Conservation (phyloP, 805 yeast species). For the Saturnispora kantuleensis region DNA sequence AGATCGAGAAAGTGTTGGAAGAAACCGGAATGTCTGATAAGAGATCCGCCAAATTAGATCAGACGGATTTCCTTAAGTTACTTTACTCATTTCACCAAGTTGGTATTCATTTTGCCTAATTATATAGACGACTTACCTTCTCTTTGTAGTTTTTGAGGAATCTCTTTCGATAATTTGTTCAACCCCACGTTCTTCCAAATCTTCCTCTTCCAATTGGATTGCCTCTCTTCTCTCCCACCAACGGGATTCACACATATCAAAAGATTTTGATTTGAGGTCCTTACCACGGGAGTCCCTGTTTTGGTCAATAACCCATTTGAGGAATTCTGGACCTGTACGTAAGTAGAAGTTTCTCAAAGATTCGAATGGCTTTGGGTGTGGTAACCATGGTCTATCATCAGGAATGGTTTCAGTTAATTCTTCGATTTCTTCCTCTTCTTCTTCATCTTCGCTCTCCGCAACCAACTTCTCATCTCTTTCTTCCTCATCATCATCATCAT, state of each 20-base stretch:
- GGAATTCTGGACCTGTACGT: slow-evolving; percentile 76
- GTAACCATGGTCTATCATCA: slow-evolving; percentile 92
- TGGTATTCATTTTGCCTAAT: slow-evolving; percentile 87
- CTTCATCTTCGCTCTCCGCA: slow-evolving; percentile 34
- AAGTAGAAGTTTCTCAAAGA: slow-evolving; percentile 71
- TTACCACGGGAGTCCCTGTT: slow-evolving; percentile 84
- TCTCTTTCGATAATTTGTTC: slow-evolving; percentile 80
- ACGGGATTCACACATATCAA: slow-evolving; percentile 85
- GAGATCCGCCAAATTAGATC: slow-evolving; percentile 92
- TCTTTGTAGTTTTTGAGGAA: slow-evolving; percentile 33
- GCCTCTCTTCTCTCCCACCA: slow-evolving; percentile 99
- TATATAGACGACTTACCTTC: slow-evolving; percentile 33
- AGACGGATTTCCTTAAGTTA: slow-evolving; percentile 80
- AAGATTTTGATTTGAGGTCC: slow-evolving; percentile 77
- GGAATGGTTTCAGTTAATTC: slow-evolving; percentile 61
- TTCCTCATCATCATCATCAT: slow-evolving; percentile 49
- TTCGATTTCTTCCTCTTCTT: slow-evolving; percentile 60
- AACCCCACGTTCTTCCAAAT: slow-evolving; percentile 86
- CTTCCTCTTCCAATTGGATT: slow-evolving; percentile 79
- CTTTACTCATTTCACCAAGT: slow-evolving; percentile 93
- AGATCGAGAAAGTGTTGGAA: slow-evolving; percentile 61
- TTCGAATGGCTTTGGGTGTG: slow-evolving; percentile 94
- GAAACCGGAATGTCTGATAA: slow-evolving; percentile 77
- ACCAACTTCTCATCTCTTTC: slow-evolving; percentile 33
- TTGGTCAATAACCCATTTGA: slow-evolving; percentile 88